Percentiles rank a stretch among this genome's conserved stretches.
Conservation (phyloP, 164 flowering plant genomes). For the Piper betle region DNA sequence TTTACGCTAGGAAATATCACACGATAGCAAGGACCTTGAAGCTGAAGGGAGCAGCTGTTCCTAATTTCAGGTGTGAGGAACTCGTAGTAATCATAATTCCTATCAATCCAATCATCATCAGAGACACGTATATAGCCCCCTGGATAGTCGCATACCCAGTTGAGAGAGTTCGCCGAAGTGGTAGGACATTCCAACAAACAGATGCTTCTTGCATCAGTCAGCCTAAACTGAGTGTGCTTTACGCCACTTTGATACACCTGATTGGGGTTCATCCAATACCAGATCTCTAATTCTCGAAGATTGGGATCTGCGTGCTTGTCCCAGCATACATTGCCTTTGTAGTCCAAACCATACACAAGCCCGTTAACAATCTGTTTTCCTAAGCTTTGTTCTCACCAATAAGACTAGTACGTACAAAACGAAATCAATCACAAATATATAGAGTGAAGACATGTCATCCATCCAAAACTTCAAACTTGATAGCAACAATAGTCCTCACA, state of each 20-base stretch:
- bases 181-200: constrained; percentile 89
- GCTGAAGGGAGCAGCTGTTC: constrained; percentile 83
- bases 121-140: constrained; percentile 71
- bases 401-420: background rate
- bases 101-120: constrained; percentile 75
- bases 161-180: constrained; percentile 68
- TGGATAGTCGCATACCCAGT: constrained; percentile 98
- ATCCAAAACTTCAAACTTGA: background rate
- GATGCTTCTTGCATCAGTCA: constrained; percentile 67
- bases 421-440: background rate
- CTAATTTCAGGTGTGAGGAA: constrained; percentile 79
- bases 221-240: constrained; percentile 46
- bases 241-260: constrained; percentile 85
- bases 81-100: constrained; percentile 82
- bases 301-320: constrained; percentile 62
- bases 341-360: constrained; percentile 86
- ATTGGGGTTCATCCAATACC: constrained; percentile 82
- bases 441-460: background rate
- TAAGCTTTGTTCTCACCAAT: background rate
- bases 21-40: constrained; percentile 98
- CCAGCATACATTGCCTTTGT: constrained; percentile 91
- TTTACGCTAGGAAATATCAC: constrained; percentile 92
- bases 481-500: background rate
- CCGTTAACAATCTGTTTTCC: constrained; percentile 18
- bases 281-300: constrained; percentile 68